Evolutionary conservation across 345 rosid genomes (phyloP).

Genomic region (Carallia brachiata): DNA sequence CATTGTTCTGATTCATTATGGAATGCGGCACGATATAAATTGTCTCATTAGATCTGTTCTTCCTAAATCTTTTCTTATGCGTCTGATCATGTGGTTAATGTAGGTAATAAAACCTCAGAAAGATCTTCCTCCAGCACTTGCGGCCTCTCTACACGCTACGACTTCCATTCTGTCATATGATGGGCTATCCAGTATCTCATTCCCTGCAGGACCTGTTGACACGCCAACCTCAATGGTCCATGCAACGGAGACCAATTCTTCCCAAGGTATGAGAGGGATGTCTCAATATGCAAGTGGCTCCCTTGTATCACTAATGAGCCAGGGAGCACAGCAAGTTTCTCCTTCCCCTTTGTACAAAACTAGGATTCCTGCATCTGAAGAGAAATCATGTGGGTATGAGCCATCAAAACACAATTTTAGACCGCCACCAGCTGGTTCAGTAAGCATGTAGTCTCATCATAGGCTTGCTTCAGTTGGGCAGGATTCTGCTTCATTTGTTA

Average conservation of each 20-base stretch:
- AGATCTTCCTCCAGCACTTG: constrained; percentile 60
- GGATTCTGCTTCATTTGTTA: constrained; percentile 8
- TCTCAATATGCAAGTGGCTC: constrained; percentile 21
- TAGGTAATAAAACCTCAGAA: constrained; percentile 65
- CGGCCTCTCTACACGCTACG: constrained; percentile 56
- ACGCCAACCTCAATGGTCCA: constrained; percentile 41
- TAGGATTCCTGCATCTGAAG: constrained; percentile 13
- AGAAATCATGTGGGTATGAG: constrained; percentile 1
- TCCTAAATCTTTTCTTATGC: neutral
- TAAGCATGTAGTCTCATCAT: neutral
- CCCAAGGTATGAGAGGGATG: constrained; percentile 10
- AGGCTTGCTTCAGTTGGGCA: constrained; percentile 20
- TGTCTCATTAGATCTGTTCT: neutral
- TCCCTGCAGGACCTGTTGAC: constrained; percentile 36
- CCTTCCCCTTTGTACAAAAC: neutral
- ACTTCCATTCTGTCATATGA: constrained; percentile 64
- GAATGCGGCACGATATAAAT: neutral
- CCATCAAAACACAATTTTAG: neutral
- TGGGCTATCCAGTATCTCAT: constrained; percentile 50
- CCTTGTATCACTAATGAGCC: constrained; percentile 24
- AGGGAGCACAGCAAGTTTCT: neutral
- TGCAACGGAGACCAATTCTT: constrained; percentile 36
- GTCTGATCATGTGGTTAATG: constrained; percentile 1
- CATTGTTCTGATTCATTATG: neutral
- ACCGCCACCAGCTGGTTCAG: neutral